These are phyloP conservation scores for Cornus controversa DNA, from an alignment of 148 eudicot genomes.

Conservation along the genomic window DNA sequence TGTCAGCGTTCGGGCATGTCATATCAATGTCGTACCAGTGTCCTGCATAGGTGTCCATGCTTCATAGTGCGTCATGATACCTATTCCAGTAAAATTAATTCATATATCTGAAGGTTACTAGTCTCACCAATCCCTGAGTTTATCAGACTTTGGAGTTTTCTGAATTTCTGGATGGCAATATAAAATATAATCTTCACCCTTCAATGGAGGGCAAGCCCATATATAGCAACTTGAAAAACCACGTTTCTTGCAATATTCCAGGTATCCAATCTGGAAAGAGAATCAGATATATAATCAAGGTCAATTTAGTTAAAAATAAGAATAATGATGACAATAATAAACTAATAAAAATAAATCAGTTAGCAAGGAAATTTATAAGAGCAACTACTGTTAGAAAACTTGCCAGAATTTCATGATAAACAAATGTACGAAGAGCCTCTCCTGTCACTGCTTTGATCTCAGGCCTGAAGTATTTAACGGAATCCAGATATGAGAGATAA, in stretches of 20 bases:
- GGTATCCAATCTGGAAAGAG: conserved; percentile 77
- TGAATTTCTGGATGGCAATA: conserved; percentile 99
- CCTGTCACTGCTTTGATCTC: conserved; percentile 83
- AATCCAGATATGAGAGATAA: conserved; percentile 96
- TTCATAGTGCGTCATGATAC: too few relatives aligned
- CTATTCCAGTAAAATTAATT: not conserved
- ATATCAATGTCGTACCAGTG: too few relatives aligned
- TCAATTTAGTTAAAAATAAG: not conserved
- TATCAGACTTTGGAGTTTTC: conserved; percentile 98
- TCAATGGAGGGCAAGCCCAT: conserved; percentile 99
- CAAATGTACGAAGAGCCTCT: conserved; percentile 95
- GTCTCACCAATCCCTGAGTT: conserved; percentile 95
- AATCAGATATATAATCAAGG: conserved; percentile 15
- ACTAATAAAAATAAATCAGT: not conserved
- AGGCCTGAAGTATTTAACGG: conserved; percentile 95
- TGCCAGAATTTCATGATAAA: conserved; percentile 97
- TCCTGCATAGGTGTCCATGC: too few relatives aligned
- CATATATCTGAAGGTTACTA: not conserved
- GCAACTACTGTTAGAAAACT: conserved; percentile 20
- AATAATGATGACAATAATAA: not conserved
- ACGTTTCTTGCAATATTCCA: conserved; percentile 90
- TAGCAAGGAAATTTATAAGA: not conserved
- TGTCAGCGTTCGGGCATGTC: too few relatives aligned
- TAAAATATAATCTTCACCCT: conserved; percentile 98
- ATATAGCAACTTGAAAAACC: conserved; percentile 97